Percentiles rank a stretch among this genome's conserved stretches.
phyloP scores from a whole-genome alignment of 176 grass and related monocot species.

The Calamus simplicifolius region DNA sequence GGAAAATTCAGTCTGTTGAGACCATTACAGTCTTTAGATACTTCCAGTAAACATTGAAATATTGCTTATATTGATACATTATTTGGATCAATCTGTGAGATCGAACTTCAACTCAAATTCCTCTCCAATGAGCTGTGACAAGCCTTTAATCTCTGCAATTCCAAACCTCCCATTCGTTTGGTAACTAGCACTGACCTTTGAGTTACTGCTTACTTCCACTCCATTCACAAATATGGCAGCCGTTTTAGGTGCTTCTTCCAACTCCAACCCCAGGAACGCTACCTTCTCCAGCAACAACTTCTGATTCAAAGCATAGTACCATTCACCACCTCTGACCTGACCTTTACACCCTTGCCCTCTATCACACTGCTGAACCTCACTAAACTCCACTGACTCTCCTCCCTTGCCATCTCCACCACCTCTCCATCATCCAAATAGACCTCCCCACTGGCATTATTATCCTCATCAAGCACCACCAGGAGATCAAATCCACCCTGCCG shows the following conservation, averaged over 20 bases:
- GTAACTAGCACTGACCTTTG: slow-evolving; percentile 4
- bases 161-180: slow-evolving; percentile 13
- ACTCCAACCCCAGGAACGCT: slow-evolving; percentile 43
- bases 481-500: slow-evolving; percentile 45
- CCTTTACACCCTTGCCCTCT: slow-evolving; percentile 3
- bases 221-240: slow-evolving; percentile 24
- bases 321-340: slow-evolving; percentile 54
- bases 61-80: background rate
- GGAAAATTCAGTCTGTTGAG: no score
- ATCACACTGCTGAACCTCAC: slow-evolving; percentile 28
- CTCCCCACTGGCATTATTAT: slow-evolving; percentile 29
- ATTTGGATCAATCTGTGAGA: slow-evolving; percentile 8
- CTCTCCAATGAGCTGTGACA: slow-evolving; percentile 41
- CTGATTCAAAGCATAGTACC: slow-evolving; percentile 29
- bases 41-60: no score
- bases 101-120: slow-evolving; percentile 57
- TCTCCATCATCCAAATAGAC: slow-evolving; percentile 71
- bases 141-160: slow-evolving; percentile 25
- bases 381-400: slow-evolving; percentile 28
- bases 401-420: slow-evolving; percentile 48
- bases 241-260: background rate
- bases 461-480: slow-evolving; percentile 41
- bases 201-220: slow-evolving; percentile 14
- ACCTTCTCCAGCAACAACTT: slow-evolving; percentile 41
- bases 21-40: no score